These are phyloP conservation scores for Nannizzia gypsea DNA, from an alignment of 2,329 filamentous ascomycete genomes.

Conservation along the genomic window DNA sequence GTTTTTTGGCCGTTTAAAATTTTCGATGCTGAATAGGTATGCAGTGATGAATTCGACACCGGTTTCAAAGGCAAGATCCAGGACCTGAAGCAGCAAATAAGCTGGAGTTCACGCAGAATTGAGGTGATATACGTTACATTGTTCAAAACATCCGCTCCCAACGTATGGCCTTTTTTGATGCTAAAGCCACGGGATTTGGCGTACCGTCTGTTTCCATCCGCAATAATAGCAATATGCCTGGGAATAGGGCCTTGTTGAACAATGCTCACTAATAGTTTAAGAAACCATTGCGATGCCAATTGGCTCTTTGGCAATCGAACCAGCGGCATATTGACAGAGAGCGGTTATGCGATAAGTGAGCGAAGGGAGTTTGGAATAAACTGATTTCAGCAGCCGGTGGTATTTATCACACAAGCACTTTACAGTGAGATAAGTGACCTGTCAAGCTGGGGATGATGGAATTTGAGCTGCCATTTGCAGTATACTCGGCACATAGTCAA, in stretches of 20 bases:
- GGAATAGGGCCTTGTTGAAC: conserved; percentile 8
- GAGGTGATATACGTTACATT: neutral
- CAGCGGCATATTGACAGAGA: neutral
- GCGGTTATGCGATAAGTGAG: neutral
- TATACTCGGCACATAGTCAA: too few species aligned
- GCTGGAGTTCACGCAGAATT: too few species aligned
- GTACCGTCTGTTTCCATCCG: neutral
- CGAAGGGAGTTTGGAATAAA: neutral
- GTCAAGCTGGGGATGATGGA: too few species aligned
- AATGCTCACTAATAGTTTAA: neutral
- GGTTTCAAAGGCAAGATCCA: neutral
- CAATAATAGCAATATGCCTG: neutral
- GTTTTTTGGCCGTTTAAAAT: conserved; percentile 11
- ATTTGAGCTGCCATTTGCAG: too few species aligned
- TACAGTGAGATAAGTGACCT: too few species aligned
- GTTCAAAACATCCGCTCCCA: neutral
- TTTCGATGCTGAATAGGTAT: conserved; percentile 14
- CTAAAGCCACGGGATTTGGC: neutral
- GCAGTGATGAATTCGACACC: conserved; percentile 9
- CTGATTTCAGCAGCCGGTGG: too few species aligned
- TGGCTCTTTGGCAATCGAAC: neutral
- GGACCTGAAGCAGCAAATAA: neutral
- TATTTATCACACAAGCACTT: too few species aligned
- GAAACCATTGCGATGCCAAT: neutral
- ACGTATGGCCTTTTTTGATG: neutral